Base-by-base conservation (phyloP, 2,329 filamentous ascomycete genomes). In the Cladosporium oxysporum region DNA sequence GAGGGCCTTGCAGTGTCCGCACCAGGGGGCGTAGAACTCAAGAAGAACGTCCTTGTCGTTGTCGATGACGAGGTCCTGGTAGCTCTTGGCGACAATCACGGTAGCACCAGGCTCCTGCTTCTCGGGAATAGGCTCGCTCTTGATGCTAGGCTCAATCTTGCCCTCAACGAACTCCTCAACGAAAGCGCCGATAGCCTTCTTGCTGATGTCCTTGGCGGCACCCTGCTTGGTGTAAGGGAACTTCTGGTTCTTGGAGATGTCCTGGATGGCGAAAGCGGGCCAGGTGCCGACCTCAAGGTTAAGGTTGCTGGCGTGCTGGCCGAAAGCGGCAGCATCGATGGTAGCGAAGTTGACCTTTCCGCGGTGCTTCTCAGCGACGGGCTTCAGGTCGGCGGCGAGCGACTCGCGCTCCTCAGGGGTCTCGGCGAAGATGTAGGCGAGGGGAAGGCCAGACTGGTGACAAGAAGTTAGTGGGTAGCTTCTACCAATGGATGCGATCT, bases 351-450 rank as follows among this genome's bases (percentile, higher is more conserved):
- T 98, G 84, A 99, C 88, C 79, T 88, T 89, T 81, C 95, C 94
- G 83, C 93, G 94, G 86, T 93, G 88, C 84, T 94, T 91, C 84
- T 96, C 87, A 68, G 95, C 95, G 71, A 99, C 81, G 71, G 91
- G 85, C 86, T 93, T 96, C 76, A 99, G 85, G 69, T 87, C 83
- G 71, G 90, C 87, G 72, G 90, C 84, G 72, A 97, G 88, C 76
- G 88, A 83, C 76, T 90, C 87, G 74, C 95, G 93, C 87, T 97
- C 93, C 83, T 98, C 94, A 31, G 87, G 79, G 55, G 91, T 93
- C 84, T 97, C 93, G 70, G 94, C 90, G 82, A 99, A 98, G 83
- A 99, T 96, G 84, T 98, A 99, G 71, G 93, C 95, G 69, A 99
- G 89, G 68, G 95, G 95, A 72, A 98, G 86, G 72, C 92, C 93